phyloP scores from a whole-genome alignment of 768 basidiomycete species.

The Rossbeevera mucosa region DNA sequence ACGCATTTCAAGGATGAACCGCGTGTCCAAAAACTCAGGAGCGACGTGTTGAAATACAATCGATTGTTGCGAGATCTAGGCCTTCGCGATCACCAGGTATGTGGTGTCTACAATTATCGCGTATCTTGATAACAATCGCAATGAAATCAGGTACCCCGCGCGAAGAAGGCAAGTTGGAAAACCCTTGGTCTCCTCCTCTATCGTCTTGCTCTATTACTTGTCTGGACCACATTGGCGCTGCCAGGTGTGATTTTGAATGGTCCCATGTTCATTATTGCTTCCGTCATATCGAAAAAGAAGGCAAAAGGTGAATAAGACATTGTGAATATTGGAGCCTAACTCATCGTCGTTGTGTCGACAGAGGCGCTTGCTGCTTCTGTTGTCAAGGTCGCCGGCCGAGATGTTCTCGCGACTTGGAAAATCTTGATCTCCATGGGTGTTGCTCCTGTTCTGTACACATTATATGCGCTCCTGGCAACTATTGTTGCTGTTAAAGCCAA shows the following conservation, averaged over 20 bases:
- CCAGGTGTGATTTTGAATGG: constrained; percentile 90
- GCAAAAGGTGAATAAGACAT: constrained; percentile 61
- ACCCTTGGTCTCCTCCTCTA: constrained; percentile 80
- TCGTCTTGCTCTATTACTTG: constrained; percentile 66
- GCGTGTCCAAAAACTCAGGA: constrained; percentile 73
- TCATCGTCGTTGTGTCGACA: constrained; percentile 25
- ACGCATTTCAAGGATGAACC: constrained; percentile 90
- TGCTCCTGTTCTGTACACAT: constrained; percentile 77
- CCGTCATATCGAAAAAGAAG: constrained; percentile 81
- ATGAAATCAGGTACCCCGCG: constrained; percentile 67
- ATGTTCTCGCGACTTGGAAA: constrained; percentile 98
- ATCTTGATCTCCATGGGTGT: constrained; percentile 90
- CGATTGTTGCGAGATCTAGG: constrained; percentile 84
- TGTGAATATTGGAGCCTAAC: neutral
- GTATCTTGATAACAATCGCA: neutral
- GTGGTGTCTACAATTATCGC: constrained; percentile 6
- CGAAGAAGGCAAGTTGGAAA: constrained; percentile 83
- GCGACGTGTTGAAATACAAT: constrained; percentile 85
- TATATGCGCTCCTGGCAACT: constrained; percentile 80
- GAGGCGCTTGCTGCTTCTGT: constrained; percentile 94
- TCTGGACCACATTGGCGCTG: constrained; percentile 82
- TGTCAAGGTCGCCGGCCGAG: constrained; percentile 93
- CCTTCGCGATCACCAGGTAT: constrained; percentile 87
- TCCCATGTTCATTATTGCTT: constrained; percentile 89
- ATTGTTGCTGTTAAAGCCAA: constrained; percentile 64